Evolutionary conservation across 2,329 filamentous ascomycete genomes (phyloP).

Genomic region (Clonostachys chloroleuca): DNA sequence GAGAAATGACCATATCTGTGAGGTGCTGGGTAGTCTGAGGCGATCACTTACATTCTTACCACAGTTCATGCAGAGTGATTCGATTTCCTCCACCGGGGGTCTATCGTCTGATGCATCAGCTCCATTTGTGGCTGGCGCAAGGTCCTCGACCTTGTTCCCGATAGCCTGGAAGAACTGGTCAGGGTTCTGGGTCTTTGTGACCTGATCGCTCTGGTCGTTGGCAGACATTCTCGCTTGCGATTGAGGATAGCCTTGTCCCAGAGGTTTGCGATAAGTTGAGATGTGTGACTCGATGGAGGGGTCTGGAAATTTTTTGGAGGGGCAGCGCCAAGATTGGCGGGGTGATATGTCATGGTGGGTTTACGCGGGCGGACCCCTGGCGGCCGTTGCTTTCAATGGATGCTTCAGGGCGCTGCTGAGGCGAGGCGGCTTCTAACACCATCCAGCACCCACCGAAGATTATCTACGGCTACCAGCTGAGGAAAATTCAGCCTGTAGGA

Average conservation of each 20-base stretch:
- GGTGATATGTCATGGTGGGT: neutral
- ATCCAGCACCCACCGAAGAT: too few relatives aligned
- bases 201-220: slow-evolving; percentile 22
- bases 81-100: slow-evolving; percentile 61
- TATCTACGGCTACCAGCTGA: too few relatives aligned
- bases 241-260: neutral
- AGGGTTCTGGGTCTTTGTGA: slow-evolving; percentile 25
- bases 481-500: too few relatives aligned
- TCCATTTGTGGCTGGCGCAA: slow-evolving; percentile 33
- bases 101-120: slow-evolving; percentile 38
- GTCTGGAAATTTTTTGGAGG: slow-evolving; percentile 15
- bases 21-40: neutral
- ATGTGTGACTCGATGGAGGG: slow-evolving; percentile 12
- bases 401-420: too few relatives aligned
- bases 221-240: slow-evolving; percentile 30
- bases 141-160: slow-evolving; percentile 53
- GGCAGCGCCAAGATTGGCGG: neutral
- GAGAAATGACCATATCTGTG: neutral
- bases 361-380: neutral
- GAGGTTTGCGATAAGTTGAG: neutral
- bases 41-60: slow-evolving; percentile 60
- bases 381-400: too few relatives aligned
- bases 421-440: too few relatives aligned
- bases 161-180: slow-evolving; percentile 59
- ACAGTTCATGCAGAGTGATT: slow-evolving; percentile 86